Conservation (phyloP, 495 filamentous ascomycete species). For the Aspergillus cavernicola region DNA sequence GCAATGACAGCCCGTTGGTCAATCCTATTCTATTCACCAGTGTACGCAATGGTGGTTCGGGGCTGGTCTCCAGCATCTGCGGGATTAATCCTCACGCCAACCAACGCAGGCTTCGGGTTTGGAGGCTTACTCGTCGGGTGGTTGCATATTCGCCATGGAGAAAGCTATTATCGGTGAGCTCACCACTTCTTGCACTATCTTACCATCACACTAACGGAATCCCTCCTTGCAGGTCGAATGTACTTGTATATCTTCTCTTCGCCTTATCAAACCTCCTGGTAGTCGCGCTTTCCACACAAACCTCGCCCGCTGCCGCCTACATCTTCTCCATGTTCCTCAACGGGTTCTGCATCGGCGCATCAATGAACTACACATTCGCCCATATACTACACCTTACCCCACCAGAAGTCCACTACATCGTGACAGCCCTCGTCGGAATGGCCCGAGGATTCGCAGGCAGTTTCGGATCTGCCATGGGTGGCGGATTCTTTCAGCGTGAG, state of each 20-base stretch:
- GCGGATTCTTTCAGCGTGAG: slow-evolving; percentile 65
- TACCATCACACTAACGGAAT: not conserved
- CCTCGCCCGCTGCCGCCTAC: slow-evolving; percentile 44
- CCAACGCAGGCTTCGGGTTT: slow-evolving; percentile 67
- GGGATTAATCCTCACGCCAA: slow-evolving; percentile 69
- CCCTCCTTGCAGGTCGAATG: slow-evolving; percentile 44
- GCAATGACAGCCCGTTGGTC: slow-evolving; percentile 75
- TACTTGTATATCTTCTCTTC: slow-evolving; percentile 54
- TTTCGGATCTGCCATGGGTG: slow-evolving; percentile 73
- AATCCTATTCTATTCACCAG: slow-evolving; percentile 73
- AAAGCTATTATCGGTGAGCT: slow-evolving; percentile 59
- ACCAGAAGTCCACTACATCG: slow-evolving; percentile 62
- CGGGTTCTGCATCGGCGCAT: slow-evolving; percentile 64
- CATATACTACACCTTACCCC: slow-evolving; percentile 68
- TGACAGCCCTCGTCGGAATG: slow-evolving; percentile 64
- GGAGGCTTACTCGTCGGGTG: slow-evolving; percentile 67
- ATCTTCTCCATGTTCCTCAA: slow-evolving; percentile 57
- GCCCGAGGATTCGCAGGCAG: slow-evolving; percentile 71
- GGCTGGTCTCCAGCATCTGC: slow-evolving; percentile 61
- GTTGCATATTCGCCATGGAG: slow-evolving; percentile 63
- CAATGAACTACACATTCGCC: slow-evolving; percentile 72
- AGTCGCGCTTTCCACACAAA: slow-evolving; percentile 46
- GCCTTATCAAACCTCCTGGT: slow-evolving; percentile 47
- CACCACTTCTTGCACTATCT: not conserved
- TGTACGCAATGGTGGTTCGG: slow-evolving; percentile 68